Conservation (phyloP, 768 basidiomycete genomes). For the Mycena vitilis region DNA sequence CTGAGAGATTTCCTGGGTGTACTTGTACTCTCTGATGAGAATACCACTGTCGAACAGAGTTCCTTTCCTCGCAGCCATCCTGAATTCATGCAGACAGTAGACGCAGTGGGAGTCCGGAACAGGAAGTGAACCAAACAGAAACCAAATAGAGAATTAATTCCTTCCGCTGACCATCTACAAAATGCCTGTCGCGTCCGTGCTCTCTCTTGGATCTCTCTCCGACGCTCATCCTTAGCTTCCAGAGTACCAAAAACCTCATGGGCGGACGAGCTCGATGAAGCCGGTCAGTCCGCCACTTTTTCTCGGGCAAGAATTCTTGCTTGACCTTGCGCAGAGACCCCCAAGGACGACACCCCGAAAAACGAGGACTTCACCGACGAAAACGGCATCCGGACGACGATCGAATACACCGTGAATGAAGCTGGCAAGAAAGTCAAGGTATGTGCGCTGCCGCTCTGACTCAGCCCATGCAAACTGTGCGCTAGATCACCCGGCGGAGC, state of each 20-base stretch:
- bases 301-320: too few relatives aligned
- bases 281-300: constrained; percentile 13
- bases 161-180: background rate
- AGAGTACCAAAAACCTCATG: constrained; percentile 78
- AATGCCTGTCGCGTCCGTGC: constrained; percentile 22
- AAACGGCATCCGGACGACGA: constrained; percentile 87
- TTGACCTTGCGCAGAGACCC: too few relatives aligned
- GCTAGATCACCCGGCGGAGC: constrained; percentile 87
- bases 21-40: constrained; percentile 78
- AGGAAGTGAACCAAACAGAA: background rate
- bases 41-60: constrained; percentile 32
- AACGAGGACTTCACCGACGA: constrained; percentile 61
- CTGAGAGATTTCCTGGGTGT: constrained; percentile 91
- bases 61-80: constrained; percentile 35
- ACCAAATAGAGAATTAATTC: background rate
- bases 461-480: background rate
- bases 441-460: background rate
- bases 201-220: too few relatives aligned
- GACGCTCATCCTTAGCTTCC: background rate
- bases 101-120: background rate
- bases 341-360: too few relatives aligned
- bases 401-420: constrained; percentile 88
- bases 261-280: constrained; percentile 54
- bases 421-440: constrained; percentile 97
- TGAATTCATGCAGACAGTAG: constrained; percentile 1